phyloP scores from a whole-genome alignment of 2,329 filamentous ascomycete species.

The Fusarium sp. region DNA sequence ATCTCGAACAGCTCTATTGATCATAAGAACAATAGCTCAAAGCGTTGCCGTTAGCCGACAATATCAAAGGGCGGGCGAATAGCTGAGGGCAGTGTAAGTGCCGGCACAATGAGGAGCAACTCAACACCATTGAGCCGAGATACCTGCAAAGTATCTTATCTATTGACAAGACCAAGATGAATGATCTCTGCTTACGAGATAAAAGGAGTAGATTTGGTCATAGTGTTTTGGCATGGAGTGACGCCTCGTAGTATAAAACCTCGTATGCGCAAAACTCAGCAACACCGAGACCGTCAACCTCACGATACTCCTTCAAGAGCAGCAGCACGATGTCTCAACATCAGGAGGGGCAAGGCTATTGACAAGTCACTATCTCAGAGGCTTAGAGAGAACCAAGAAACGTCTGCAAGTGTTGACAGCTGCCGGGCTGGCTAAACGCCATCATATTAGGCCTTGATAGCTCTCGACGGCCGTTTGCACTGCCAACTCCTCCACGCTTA shows the following conservation, averaged over 20 bases:
- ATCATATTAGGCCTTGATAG: neutral
- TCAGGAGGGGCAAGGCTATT: neutral
- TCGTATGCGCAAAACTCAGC: neutral
- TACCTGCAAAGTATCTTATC: neutral
- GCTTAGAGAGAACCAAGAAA: neutral
- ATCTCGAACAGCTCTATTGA: neutral
- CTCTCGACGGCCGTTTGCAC: slow-evolving; percentile 5
- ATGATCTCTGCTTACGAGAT: neutral
- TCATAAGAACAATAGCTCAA: neutral
- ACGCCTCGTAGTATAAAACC: neutral
- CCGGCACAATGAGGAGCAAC: neutral
- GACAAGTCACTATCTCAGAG: neutral
- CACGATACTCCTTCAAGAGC: neutral
- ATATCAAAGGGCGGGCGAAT: slow-evolving; percentile 17
- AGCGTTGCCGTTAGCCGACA: neutral
- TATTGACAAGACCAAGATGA: neutral
- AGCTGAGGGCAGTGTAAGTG: neutral
- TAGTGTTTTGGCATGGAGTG: neutral
- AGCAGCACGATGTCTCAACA: neutral
- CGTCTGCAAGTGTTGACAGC: neutral
- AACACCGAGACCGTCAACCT: neutral
- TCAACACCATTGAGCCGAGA: slow-evolving; percentile 2
- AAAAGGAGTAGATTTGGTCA: neutral
- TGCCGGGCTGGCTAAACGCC: neutral
- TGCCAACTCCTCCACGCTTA: neutral